Conservation (phyloP, 2,329 filamentous ascomycete genomes). For the Gaeumannomyces sp. region DNA sequence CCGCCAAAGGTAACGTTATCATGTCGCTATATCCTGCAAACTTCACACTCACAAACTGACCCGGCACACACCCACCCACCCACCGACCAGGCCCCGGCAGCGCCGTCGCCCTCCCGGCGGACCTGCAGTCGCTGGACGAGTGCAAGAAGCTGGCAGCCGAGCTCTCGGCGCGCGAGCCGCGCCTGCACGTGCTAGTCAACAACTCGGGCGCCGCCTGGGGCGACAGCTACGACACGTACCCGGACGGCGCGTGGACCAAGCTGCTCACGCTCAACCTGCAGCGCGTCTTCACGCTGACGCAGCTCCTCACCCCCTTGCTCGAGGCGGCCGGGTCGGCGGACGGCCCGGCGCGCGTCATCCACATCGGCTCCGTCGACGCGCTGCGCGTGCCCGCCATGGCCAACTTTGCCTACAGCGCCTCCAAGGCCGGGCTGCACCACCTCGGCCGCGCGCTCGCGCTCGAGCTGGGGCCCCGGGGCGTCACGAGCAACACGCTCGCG, state of each 20-base stretch:
- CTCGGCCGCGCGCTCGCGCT: slow-evolving; percentile 52
- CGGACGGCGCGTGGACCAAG: slow-evolving; percentile 51
- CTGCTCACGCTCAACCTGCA: slow-evolving; percentile 61
- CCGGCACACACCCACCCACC: no score
- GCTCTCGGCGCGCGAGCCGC: slow-evolving; percentile 40
- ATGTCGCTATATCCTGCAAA: no score
- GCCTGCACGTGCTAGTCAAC: slow-evolving; percentile 58
- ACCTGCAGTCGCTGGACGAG: slow-evolving; percentile 55
- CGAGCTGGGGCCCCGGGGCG: slow-evolving; percentile 51
- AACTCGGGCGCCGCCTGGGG: slow-evolving; percentile 63
- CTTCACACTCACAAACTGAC: no score
- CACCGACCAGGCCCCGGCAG: slow-evolving; percentile 29
- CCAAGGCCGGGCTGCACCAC: slow-evolving; percentile 61
- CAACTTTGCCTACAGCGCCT: slow-evolving; percentile 55
- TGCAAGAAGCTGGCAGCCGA: slow-evolving; percentile 47
- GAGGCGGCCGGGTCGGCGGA: slow-evolving; percentile 32
- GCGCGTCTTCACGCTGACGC: slow-evolving; percentile 61
- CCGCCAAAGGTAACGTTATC: slow-evolving; percentile 26
- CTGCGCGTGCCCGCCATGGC: slow-evolving; percentile 52
- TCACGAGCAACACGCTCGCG: slow-evolving; percentile 63
- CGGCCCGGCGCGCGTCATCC: slow-evolving; percentile 53
- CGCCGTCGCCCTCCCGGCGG: slow-evolving; percentile 53
- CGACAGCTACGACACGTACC: slow-evolving; percentile 51
- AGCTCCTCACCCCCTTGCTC: slow-evolving; percentile 53
- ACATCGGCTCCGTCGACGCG: slow-evolving; percentile 60